Percentiles rank a stretch among this genome's conserved stretches.
Evolutionary conservation across 805 yeast genomes (phyloP).

Genomic region (Starmerella cellae): DNA sequence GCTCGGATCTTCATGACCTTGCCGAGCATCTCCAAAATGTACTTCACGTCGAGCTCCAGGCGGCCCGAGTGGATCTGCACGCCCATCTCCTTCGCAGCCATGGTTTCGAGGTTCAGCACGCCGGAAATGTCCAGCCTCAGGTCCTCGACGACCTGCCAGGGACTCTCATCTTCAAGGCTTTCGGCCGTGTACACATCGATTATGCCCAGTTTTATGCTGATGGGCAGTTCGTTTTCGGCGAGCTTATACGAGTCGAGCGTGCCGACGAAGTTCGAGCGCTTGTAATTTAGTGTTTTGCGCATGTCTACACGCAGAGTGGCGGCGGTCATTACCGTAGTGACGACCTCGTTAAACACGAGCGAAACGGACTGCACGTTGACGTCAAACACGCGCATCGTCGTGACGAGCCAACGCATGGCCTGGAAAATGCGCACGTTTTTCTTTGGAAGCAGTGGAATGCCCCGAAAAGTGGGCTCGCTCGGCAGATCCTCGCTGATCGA

Average conservation of each 20-base stretch:
- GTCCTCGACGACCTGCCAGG: constrained; percentile 26
- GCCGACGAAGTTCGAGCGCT: constrained; percentile 25
- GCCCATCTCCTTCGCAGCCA: constrained; percentile 26
- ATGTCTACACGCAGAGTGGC: constrained; percentile 24
- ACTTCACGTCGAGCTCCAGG: constrained; percentile 20
- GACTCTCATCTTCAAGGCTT: constrained; percentile 22
- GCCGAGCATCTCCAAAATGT: constrained; percentile 15
- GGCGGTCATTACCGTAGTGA: constrained; percentile 23
- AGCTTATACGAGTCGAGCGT: constrained; percentile 26
- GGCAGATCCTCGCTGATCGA: not conserved
- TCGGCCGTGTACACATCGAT: constrained; percentile 25
- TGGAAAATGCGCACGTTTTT: constrained; percentile 3
- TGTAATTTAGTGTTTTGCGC: constrained; percentile 21
- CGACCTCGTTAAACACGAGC: constrained; percentile 21
- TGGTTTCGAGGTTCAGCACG: constrained; percentile 23
- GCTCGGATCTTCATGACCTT: constrained; percentile 9
- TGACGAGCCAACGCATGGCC: constrained; percentile 18
- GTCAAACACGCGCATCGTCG: constrained; percentile 22
- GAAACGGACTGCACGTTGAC: constrained; percentile 21
- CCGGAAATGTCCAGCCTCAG: constrained; percentile 24
- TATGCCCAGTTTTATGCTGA: constrained; percentile 20
- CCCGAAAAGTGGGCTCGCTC: not conserved
- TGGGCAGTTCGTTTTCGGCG: constrained; percentile 24
- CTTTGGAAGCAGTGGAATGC: constrained; percentile 18
- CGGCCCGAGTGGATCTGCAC: constrained; percentile 24